Evolutionary conservation across 176 grass and related monocot species (phyloP).

Genomic region (Olyra latifolia): DNA sequence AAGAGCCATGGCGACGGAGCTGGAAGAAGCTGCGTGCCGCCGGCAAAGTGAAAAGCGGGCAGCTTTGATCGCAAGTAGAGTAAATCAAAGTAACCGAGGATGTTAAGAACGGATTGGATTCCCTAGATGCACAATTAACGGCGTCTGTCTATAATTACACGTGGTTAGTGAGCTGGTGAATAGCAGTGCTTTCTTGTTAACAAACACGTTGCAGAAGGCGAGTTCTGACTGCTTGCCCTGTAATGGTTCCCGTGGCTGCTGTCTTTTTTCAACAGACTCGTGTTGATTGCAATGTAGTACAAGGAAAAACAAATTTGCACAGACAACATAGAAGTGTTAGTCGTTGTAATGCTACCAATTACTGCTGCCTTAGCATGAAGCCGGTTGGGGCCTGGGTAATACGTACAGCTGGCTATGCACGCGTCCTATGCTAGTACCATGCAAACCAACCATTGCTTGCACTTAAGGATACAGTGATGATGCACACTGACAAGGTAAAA

Average conservation of each 20-base stretch:
- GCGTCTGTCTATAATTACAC: not conserved
- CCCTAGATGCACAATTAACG: no score
- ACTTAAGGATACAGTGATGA: slow-evolving; percentile 12
- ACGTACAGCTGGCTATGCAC: not conserved
- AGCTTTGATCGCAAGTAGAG: not conserved
- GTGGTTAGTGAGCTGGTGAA: not conserved
- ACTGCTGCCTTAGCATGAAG: not conserved
- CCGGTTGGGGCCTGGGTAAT: not conserved
- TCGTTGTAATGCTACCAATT: not conserved
- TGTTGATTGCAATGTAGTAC: not conserved
- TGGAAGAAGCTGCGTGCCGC: slow-evolving; percentile 23
- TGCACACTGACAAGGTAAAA: not conserved
- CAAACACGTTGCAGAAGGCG: no score
- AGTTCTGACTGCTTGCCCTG: no score
- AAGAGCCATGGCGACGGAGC: slow-evolving; percentile 17
- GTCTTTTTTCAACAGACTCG: not conserved
- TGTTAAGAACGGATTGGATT: not conserved
- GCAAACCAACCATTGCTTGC: not conserved
- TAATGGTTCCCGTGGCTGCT: no score
- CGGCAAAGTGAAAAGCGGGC: slow-evolving; percentile 34
- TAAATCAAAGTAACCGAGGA: not conserved
- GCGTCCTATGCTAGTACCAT: not conserved
- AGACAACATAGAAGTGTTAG: not conserved
- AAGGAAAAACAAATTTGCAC: not conserved
- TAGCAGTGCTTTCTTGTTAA: not conserved